phyloP scores from a whole-genome alignment of 352 stramenopile genomes.

The Globisporangium acanthophoron region DNA sequence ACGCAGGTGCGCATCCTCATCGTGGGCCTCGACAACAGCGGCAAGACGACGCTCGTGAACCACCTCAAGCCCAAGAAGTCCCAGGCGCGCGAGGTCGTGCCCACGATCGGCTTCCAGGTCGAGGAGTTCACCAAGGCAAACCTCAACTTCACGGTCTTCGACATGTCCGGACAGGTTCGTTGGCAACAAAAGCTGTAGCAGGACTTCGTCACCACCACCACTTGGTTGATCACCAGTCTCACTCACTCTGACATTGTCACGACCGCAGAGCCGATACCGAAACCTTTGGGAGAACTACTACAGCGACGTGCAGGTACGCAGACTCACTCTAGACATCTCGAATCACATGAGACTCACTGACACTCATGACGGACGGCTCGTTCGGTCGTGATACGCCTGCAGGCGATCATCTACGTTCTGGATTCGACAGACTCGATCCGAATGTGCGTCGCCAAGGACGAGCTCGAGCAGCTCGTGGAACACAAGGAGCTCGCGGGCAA shows the following conservation, averaged over 20 bases:
- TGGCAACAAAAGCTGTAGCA: no score
- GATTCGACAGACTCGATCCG: slow-evolving; percentile 85
- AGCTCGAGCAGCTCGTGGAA: slow-evolving; percentile 79
- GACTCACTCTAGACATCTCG: no score
- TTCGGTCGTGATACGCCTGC: neutral
- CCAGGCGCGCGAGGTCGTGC: slow-evolving; percentile 77
- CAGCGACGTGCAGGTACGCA: slow-evolving; percentile 48
- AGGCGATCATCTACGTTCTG: slow-evolving; percentile 89
- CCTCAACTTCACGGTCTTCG: slow-evolving; percentile 90
- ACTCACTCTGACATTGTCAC: no score
- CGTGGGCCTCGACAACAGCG: slow-evolving; percentile 87
- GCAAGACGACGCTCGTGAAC: slow-evolving; percentile 91
- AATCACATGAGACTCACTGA: no score
- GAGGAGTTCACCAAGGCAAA: slow-evolving; percentile 89
- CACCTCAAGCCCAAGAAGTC: slow-evolving; percentile 89
- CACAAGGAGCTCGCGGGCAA: slow-evolving; percentile 72
- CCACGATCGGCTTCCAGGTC: slow-evolving; percentile 88
- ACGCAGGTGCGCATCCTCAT: slow-evolving; percentile 84
- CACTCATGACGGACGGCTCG: neutral
- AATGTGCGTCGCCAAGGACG: slow-evolving; percentile 84
- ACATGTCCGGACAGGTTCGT: slow-evolving; percentile 79
- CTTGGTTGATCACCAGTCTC: no score
- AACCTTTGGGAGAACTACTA: slow-evolving; percentile 88
- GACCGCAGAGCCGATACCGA: slow-evolving; percentile 67
- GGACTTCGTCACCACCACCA: no score